phyloP scores from a whole-genome alignment of 2,329 filamentous ascomycete species.

The Cladosporium sp. region DNA sequence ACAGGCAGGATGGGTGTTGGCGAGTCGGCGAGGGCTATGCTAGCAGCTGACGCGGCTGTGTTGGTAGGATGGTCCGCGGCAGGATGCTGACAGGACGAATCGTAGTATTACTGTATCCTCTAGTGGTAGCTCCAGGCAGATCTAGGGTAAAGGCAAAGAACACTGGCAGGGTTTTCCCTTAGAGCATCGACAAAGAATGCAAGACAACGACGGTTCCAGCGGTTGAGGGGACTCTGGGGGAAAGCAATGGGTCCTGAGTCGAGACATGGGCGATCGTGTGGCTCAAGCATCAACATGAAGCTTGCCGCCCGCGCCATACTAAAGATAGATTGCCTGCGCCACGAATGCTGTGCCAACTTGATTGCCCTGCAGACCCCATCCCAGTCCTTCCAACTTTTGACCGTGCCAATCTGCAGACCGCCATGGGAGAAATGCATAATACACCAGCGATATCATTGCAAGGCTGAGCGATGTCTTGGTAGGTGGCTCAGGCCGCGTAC shows the following conservation, averaged over 20 bases:
- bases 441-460: background rate
- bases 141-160: background rate
- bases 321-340: conserved; percentile 6
- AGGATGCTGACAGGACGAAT: background rate
- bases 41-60: conserved; percentile 11
- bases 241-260: conserved; percentile 1
- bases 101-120: background rate
- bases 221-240: conserved; percentile 6
- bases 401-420: background rate
- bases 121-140: background rate
- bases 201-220: conserved; percentile 3
- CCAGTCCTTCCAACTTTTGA: conserved; percentile 3
- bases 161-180: background rate
- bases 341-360: conserved; percentile 6
- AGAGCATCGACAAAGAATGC: conserved; percentile 4
- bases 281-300: conserved; percentile 4
- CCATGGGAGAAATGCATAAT: background rate
- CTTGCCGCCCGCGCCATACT: background rate
- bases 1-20: background rate
- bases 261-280: conserved; percentile 6
- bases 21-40: conserved; percentile 10
- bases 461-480: background rate
- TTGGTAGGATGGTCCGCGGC: background rate
- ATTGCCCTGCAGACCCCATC: background rate
- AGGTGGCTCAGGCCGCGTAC: background rate